Evolutionary conservation across 2,329 filamentous ascomycete species (phyloP), one percentile per base, ranked within the genome.

Genomic region (Neophaeococcomyces mojaviensis): DNA sequence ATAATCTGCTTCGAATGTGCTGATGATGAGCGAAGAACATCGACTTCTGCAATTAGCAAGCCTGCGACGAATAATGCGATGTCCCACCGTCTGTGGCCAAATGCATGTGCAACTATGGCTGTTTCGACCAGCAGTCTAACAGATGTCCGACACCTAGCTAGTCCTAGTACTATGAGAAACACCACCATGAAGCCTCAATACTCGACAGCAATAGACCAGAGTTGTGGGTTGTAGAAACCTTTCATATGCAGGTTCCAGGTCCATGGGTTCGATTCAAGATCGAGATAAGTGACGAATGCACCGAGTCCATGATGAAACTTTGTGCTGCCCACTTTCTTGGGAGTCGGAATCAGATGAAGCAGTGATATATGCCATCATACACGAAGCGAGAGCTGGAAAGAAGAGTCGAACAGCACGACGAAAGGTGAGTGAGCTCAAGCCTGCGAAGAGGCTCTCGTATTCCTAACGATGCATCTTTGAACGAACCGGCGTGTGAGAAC

Each of bases 151-250:
- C 12, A 18, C 20, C 34, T 36, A n/a, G 42, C 42, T n/a, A 44
- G 20, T 9, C 32, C 42, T 10, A 44, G 33, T 28, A 31, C 20
- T 24, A 45, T 40, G 33, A 68, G 47, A 48, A 68, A 69, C 2
- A 70, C 61, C n/a, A 67, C 59, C 13, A 70, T 61, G 1, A 66
- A 70, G 46, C 66, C 65, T 38, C 67, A 65, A 39, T 69, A 66
- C 50, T 70, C 68, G n/a, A 69, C 61, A 0, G 68, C 67, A 16
- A 71, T 69, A 3, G 67, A 69, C 68, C 69, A 72, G 3, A 71
- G 59, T 43, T 70, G 66, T n/a, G 64, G 65, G 36, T 68, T 68
- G 55, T 70, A 70, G 19, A 37, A 37, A 3, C 19, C 42, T n/a
- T 15, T 20, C 32, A 37, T 37, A 20, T 18, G 10, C 10, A 31